Percentiles rank a stretch among this genome's conserved stretches.
Evolutionary conservation across 1,139 yeast genomes (phyloP).

Genomic region (Kodamaea anthophila): DNA sequence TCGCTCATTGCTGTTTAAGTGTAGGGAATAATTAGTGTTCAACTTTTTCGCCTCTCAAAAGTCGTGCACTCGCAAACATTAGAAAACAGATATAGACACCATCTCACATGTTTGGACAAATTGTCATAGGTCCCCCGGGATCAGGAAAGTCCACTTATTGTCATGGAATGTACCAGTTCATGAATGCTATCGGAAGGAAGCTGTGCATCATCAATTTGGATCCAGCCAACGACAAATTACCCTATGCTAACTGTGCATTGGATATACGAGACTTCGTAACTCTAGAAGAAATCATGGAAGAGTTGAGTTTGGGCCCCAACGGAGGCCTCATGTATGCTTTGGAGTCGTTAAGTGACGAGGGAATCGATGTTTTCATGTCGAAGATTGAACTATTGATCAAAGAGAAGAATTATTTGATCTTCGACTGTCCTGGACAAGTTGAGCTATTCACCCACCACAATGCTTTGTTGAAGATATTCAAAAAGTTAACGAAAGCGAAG

Average conservation of each 20-base stretch:
- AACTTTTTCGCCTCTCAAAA: conserved; percentile 5
- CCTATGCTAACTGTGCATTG: conserved; percentile 69
- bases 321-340: conserved; percentile 91
- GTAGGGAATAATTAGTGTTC: conserved; percentile 1
- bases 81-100: neutral
- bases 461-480: conserved; percentile 33
- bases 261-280: conserved; percentile 87
- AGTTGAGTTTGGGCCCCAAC: conserved; percentile 79
- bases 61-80: conserved; percentile 5
- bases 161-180: conserved; percentile 84
- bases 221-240: conserved; percentile 84
- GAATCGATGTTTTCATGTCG: conserved; percentile 52
- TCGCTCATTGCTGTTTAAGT: conserved; percentile 18
- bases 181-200: conserved; percentile 89
- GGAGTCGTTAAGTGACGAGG: conserved; percentile 48
- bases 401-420: conserved; percentile 65
- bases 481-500: conserved; percentile 34
- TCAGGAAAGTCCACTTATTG: conserved; percentile 96
- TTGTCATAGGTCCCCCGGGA: conserved; percentile 97
- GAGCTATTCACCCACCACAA: conserved; percentile 44
- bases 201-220: conserved; percentile 80
- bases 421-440: conserved; percentile 71
- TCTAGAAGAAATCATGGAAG: conserved; percentile 85
- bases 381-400: conserved; percentile 52
- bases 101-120: conserved; percentile 63